Evolutionary conservation across 306 rosid species (phyloP).

Genomic region (Vicia sativa): DNA sequence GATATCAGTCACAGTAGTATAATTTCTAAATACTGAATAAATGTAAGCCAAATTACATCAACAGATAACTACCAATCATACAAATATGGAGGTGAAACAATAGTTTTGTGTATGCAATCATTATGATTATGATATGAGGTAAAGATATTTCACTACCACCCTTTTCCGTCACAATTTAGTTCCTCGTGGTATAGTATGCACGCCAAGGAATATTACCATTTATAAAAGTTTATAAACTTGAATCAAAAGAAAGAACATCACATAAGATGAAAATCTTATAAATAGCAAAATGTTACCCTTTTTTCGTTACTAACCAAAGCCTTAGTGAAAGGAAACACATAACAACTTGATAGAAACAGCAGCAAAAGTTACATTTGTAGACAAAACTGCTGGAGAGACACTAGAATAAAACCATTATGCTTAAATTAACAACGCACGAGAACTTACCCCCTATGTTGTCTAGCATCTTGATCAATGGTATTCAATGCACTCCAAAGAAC

Average conservation of each 20-base stretch:
- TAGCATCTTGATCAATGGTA: constrained; percentile 68
- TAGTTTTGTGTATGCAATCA: constrained; percentile 11
- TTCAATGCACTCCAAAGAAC: constrained; percentile 86
- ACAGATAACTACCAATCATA: background rate
- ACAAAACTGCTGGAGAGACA: constrained; percentile 17
- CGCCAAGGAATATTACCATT: constrained; percentile 2
- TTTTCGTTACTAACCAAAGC: constrained; percentile 14
- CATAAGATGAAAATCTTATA: constrained; percentile 16
- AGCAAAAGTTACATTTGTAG: background rate
- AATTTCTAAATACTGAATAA: constrained; percentile 10
- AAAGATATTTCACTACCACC: constrained; percentile 11
- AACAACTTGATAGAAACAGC: constrained; percentile 25
- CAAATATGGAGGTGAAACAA: constrained; percentile 11
- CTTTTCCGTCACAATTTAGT: constrained; percentile 5
- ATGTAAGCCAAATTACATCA: constrained; percentile 25
- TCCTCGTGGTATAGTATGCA: constrained; percentile 22
- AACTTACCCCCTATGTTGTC: constrained; percentile 75
- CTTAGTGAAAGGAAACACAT: constrained; percentile 6
- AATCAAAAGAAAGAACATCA: constrained; percentile 5
- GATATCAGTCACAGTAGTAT: constrained; percentile 1
- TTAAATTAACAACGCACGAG: constrained; percentile 6
- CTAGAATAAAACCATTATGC: background rate
- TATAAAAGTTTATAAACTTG: constrained; percentile 20
- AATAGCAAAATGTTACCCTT: background rate
- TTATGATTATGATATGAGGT: constrained; percentile 23